phyloP scores from a whole-genome alignment of 2,329 filamentous ascomycete genomes.

The Clarireedia monteithiana region DNA sequence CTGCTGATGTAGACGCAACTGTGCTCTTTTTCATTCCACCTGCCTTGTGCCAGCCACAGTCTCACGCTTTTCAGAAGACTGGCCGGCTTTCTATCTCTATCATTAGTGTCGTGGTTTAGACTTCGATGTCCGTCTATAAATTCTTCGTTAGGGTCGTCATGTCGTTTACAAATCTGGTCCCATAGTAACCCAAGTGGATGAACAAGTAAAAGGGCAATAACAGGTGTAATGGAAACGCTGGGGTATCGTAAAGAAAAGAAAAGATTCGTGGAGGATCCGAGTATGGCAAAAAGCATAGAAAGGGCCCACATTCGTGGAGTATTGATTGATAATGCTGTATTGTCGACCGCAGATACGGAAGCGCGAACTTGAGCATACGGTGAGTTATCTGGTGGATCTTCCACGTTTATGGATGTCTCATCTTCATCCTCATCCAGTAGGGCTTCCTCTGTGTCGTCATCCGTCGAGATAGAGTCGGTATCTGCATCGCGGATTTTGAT shows the following conservation, averaged over 20 bases:
- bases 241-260: conserved; percentile 89
- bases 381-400: conserved; percentile 58
- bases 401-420: conserved; percentile 35
- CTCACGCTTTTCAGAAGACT: conserved; percentile 40
- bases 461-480: conserved; percentile 24
- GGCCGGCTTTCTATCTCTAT: neutral
- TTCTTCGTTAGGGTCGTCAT: conserved; percentile 44
- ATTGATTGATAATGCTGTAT: conserved; percentile 72
- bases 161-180: conserved; percentile 62
- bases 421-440: conserved; percentile 27
- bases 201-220: conserved; percentile 78
- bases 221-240: conserved; percentile 80
- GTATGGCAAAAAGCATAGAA: conserved; percentile 70
- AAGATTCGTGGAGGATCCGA: conserved; percentile 76
- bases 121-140: conserved; percentile 45
- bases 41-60: conserved; percentile 70
- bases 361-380: conserved; percentile 74
- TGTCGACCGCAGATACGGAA: conserved; percentile 68
- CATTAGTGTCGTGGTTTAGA: conserved; percentile 10
- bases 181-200: conserved; percentile 76
- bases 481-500: conserved; percentile 13
- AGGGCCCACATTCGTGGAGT: conserved; percentile 82
- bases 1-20: conserved; percentile 84
- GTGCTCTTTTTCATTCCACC: conserved; percentile 85
- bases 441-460: conserved; percentile 29